phyloP scores from a whole-genome alignment of 78 protist species.

The Planoprotostelium fungivorum region DNA sequence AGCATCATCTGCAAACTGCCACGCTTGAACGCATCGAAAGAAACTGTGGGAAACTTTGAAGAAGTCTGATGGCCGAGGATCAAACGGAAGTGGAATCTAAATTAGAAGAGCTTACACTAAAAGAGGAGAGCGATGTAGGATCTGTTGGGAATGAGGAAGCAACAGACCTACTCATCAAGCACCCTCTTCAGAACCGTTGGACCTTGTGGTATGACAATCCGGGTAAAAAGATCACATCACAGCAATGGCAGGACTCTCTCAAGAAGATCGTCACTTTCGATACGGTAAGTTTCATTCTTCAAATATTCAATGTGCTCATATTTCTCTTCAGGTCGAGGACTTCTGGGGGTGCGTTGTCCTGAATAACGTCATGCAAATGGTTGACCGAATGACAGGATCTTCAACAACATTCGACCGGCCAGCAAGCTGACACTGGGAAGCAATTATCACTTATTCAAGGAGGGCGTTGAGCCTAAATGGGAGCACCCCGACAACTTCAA shows the following conservation, averaged over 20 bases:
- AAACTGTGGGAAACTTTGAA: no score
- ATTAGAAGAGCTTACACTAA: no score
- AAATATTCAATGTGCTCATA: background rate
- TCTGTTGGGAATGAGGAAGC: no score
- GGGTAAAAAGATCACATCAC: constrained; percentile 45
- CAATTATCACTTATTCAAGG: constrained; percentile 50
- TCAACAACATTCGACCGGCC: constrained; percentile 42
- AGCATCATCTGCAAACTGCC: no score
- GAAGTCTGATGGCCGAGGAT: no score
- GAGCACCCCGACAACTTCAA: constrained; percentile 32
- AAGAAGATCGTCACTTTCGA: constrained; percentile 61
- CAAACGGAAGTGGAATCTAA: no score
- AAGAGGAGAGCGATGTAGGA: no score
- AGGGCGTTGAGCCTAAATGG: constrained; percentile 59
- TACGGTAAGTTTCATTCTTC: constrained; percentile 12
- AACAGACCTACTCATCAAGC: constrained; percentile 37
- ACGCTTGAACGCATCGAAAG: no score
- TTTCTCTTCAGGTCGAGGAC: constrained; percentile 42
- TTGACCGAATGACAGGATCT: background rate
- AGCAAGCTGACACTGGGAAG: constrained; percentile 26
- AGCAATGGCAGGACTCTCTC: constrained; percentile 42
- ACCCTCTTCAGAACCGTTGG: constrained; percentile 77
- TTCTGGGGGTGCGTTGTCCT: constrained; percentile 75
- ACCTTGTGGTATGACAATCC: constrained; percentile 79
- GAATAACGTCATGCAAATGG: background rate